Base-by-base conservation (phyloP, 225 moss, liverwort and hornwort genomes). In the Straminergon stramineum region DNA sequence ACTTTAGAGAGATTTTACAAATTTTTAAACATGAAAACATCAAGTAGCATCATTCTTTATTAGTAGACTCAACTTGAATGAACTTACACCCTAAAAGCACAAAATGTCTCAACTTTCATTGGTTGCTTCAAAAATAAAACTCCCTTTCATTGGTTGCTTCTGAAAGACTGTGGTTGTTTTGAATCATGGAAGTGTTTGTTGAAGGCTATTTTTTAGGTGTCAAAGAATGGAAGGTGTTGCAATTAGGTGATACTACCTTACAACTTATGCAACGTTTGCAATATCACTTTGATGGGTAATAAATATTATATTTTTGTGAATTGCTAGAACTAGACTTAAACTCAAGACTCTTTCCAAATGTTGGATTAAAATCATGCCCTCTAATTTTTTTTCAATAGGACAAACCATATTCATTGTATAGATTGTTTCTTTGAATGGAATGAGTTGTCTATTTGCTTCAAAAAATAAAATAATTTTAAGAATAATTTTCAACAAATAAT, bases 41-140 rank as follows among this genome's bases (percentile, higher is more conserved):
- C 3, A 20, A 13, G 0, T 76, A 34, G 13, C 8, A n/a, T 5
- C 21, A 22, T 34, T 34, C 0, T 34, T 32, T 19, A 51, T 7
- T 0, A 0, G 0, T 75, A 75, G 31, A 11, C 18, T 31, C 7
- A 48, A 11, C 6, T 53, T 53, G 2, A 34, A 34, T 34, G 14
- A 53, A 76, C 2, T 5, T 53, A 23, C 20, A 32, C 0, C 2
- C 2, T 55, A 23, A 2, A 77, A 77, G 55, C 6, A 23, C 3
- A 53, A 22, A 77, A 53, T 51, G 51, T 14, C 34, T 53, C 17
- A 34, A 76, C 13, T 34, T 35, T 53, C 19, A 76, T 52, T 52
- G 8, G 0, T 76, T 52, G 32, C 19, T 31, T 51, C 16, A 24
- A 71, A 41, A 15, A 14, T 9, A 12, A 3, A 14, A 2, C 8